Evolutionary conservation across 805 yeast genomes (phyloP).

Genomic region (Candida piceae): DNA sequence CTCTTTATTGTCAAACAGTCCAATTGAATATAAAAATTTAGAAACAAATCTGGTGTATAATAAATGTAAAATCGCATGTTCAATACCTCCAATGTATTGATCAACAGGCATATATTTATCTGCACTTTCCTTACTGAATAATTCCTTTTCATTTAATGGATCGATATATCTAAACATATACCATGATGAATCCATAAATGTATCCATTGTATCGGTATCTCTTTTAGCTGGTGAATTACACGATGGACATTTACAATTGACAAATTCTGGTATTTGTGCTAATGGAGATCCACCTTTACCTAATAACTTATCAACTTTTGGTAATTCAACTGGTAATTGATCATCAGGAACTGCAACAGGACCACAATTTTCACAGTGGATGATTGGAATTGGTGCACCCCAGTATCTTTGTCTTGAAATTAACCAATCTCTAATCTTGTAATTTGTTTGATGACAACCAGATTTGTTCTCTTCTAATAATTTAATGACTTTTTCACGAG

Average conservation of each 20-base stretch:
- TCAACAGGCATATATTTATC: slow-evolving; percentile 72
- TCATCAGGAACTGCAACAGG: slow-evolving; percentile 87
- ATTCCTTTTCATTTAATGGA: slow-evolving; percentile 49
- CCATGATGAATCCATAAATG: slow-evolving; percentile 98
- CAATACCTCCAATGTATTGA: slow-evolving; percentile 90
- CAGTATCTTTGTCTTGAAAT: slow-evolving; percentile 93
- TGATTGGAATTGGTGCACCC: slow-evolving; percentile 98
- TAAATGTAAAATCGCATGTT: slow-evolving; percentile 91
- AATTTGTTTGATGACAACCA: slow-evolving; percentile 51
- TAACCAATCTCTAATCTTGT: slow-evolving; percentile 85
- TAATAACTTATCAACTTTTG: slow-evolving; percentile 41
- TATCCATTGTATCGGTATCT: slow-evolving; percentile 98
- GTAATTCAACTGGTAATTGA: slow-evolving; percentile 79
- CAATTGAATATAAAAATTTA: slow-evolving; percentile 65
- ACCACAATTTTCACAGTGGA: slow-evolving; percentile 85
- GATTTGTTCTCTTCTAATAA: slow-evolving; percentile 16
- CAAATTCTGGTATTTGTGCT: slow-evolving; percentile 60
- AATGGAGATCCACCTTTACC: slow-evolving; percentile 65
- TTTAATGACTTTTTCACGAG: slow-evolving; percentile 39
- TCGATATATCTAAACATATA: slow-evolving; percentile 84
- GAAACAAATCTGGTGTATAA: slow-evolving; percentile 82
- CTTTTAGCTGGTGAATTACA: slow-evolving; percentile 72
- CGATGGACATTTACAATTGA: slow-evolving; percentile 71
- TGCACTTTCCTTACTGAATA: slow-evolving; percentile 51
- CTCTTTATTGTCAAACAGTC: slow-evolving; percentile 60